Evolutionary conservation across 495 filamentous ascomycete genomes (phyloP), one percentile per base, ranked within the genome.

Genomic region (Tuber umbilicatum): DNA sequence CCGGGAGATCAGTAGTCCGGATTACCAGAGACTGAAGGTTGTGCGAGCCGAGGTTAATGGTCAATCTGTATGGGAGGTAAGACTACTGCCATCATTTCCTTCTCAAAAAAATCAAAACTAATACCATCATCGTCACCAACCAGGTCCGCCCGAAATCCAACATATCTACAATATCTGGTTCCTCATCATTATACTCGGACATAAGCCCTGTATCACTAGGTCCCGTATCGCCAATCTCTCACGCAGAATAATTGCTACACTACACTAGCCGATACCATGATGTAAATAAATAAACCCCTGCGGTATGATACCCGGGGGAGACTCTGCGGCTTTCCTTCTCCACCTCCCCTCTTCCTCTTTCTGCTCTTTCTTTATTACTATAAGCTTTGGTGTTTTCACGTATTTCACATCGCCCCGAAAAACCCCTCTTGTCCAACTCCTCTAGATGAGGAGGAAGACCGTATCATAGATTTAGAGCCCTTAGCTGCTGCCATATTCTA

Each of bases 21-120:
- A 73, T n/a, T 79, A 73, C 60, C 72, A 50, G 23, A 73, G 76
- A 31, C 47, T 80, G 47, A 79, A 71, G 40, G 73, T 79, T 37
- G 78, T 79, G 70, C 79, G 73, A 43, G 73, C 73, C 14, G 76
- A 79, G 31, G 73, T 80, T 14, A 80, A 79, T 76, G 78, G 77
- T 5, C 73, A 80, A 45, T 73, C 73, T 6, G 40, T 71, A 31
- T 79, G 78, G 78, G 64, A 80, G 73, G 78, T 76, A 68, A 70
- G 73, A 12, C 42, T n/a, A 45, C 39, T 5, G 14, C 31, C 35
- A 70, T 70, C 17, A 40, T 16, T 39, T 39, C n/a, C 31, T 70
- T 40, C 17, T 35, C 27, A 64, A 16, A 19, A 19, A 14, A 35
- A 31, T 16, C 27, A 31, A 60, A 64, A 35, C 31, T 64, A 64